phyloP scores from a whole-genome alignment of 2,329 filamentous ascomycete genomes.

The Podosphaera xanthii region DNA sequence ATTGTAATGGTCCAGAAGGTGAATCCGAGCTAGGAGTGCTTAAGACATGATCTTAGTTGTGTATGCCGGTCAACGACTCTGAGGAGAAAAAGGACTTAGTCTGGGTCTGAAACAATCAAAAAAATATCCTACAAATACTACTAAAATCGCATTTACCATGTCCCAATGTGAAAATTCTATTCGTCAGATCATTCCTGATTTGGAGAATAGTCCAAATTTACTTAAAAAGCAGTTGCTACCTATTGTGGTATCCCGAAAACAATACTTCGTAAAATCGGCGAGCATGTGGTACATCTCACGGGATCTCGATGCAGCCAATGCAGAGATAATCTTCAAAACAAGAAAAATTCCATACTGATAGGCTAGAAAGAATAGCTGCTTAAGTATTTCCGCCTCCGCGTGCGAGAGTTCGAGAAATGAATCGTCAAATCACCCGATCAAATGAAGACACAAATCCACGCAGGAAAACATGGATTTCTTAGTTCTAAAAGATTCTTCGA shows the following conservation, averaged over 20 bases:
- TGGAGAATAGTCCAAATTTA: background rate
- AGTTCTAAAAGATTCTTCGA: background rate
- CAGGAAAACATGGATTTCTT: background rate
- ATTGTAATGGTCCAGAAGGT: too few species aligned
- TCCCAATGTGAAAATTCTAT: background rate
- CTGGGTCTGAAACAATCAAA: too few species aligned
- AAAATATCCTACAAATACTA: too few species aligned
- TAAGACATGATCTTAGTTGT: too few species aligned
- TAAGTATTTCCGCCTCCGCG: background rate
- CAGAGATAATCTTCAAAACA: background rate
- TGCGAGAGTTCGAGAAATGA: background rate
- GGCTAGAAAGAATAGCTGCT: background rate
- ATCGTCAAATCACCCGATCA: background rate
- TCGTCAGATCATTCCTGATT: background rate
- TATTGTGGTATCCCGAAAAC: background rate
- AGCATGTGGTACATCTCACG: background rate
- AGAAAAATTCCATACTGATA: background rate
- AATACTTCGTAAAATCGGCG: background rate
- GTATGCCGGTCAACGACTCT: too few species aligned
- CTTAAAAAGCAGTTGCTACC: background rate
- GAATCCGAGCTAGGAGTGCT: too few species aligned
- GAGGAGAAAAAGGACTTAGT: too few species aligned
- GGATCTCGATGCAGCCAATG: background rate
- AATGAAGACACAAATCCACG: background rate
- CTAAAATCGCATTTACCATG: background rate